These are phyloP conservation scores for Saccharomyces eubayanus DNA, from an alignment of 805 yeast genomes.

Conservation along the genomic window DNA sequence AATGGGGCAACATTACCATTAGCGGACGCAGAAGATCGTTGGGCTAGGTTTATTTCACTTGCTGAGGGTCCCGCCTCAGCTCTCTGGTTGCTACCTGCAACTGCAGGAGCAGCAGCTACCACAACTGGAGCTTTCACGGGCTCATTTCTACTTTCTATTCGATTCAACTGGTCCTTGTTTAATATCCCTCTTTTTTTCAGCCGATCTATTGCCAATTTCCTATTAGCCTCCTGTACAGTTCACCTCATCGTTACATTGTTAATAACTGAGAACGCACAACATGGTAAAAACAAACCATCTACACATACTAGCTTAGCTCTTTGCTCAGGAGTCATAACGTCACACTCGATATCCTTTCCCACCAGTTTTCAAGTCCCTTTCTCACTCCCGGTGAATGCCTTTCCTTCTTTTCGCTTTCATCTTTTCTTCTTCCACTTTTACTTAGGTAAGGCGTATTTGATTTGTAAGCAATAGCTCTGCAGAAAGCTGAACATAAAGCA, in stretches of 20 bases:
- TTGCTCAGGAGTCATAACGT: constrained; percentile 24
- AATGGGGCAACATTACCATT: not conserved
- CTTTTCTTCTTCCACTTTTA: not conserved
- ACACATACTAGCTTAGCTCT: constrained; percentile 30
- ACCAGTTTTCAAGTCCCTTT: not conserved
- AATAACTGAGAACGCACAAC: not conserved
- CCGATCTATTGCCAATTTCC: constrained; percentile 54
- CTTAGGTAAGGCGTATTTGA: not conserved
- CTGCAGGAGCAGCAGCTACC: not conserved
- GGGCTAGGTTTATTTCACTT: not conserved
- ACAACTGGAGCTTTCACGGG: constrained; percentile 1
- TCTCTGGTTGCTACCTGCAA: not conserved
- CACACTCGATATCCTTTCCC: not conserved
- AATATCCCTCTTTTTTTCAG: constrained; percentile 40
- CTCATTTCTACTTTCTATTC: constrained; percentile 19
- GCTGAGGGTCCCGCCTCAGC: not conserved
- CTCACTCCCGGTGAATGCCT: not conserved
- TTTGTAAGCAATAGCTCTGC: not conserved
- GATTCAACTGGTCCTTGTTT: constrained; percentile 14
- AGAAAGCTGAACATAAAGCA: no score
- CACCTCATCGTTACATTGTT: not conserved
- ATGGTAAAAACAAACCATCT: not conserved
- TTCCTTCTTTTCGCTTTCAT: not conserved
- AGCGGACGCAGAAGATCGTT: not conserved
- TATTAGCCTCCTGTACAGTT: constrained; percentile 46